phyloP scores from a whole-genome alignment of 2,329 filamentous ascomycete genomes.

The Atkinsonella texensis region DNA sequence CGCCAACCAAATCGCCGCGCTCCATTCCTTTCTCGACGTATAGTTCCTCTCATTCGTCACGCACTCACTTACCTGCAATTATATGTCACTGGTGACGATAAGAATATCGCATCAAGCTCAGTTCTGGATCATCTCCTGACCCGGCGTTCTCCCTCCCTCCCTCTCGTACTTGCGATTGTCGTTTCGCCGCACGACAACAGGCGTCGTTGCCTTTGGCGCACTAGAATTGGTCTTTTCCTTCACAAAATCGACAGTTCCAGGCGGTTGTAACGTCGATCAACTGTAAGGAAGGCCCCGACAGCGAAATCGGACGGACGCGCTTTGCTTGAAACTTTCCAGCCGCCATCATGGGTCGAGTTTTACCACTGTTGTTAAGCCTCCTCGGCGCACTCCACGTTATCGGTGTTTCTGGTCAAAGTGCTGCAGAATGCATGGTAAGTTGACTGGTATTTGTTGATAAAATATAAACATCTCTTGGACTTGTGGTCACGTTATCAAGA shows the following conservation, averaged over 20 bases:
- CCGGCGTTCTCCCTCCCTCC: background rate
- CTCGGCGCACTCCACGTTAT: constrained; percentile 17
- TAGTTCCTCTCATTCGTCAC: background rate
- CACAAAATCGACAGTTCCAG: no score
- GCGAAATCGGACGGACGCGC: no score
- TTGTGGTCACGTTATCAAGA: no score
- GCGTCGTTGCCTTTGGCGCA: no score
- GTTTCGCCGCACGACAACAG: no score
- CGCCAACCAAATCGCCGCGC: background rate
- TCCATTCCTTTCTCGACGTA: constrained; percentile 5
- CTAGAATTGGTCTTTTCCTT: no score
- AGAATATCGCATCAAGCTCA: background rate
- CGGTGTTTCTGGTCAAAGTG: constrained; percentile 14
- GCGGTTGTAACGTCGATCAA: no score
- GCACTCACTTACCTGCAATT: background rate
- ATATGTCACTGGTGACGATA: constrained; percentile 5
- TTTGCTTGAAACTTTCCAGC: background rate
- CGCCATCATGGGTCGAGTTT: constrained; percentile 5
- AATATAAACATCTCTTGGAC: no score
- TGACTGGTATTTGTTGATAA: background rate
- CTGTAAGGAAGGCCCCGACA: no score
- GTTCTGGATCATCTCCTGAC: background rate
- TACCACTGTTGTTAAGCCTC: constrained; percentile 13
- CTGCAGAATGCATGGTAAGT: constrained; percentile 21
- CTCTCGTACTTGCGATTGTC: background rate